phyloP scores from a whole-genome alignment of 192 early-diverging fungal species.

The Paraglomus brasilianum region DNA sequence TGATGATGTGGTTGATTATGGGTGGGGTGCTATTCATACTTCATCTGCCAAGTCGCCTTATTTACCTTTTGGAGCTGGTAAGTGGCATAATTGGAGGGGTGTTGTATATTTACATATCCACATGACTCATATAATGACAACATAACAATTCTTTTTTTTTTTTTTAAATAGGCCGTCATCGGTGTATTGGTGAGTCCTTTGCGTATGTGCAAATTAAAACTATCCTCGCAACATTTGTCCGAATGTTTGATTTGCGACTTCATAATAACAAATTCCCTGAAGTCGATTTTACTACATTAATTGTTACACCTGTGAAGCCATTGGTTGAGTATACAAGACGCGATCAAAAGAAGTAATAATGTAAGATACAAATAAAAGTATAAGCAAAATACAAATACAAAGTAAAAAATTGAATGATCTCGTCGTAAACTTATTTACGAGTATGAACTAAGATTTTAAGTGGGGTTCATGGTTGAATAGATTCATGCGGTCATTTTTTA shows the following conservation, averaged over 20 bases:
- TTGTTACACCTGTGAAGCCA: slow-evolving; percentile 81
- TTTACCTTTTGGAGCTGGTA: slow-evolving; percentile 95
- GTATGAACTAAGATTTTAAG: no score
- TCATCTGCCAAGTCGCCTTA: slow-evolving; percentile 73
- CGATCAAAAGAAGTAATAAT: slow-evolving; percentile 8
- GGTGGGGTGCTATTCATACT: slow-evolving; percentile 67
- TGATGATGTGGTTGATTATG: slow-evolving; percentile 66
- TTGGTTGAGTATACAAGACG: slow-evolving; percentile 29
- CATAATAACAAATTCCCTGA: slow-evolving; percentile 73
- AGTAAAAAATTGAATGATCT: no score
- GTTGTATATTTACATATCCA: no score
- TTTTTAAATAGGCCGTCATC: slow-evolving; percentile 68
- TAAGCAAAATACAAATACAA: no score
- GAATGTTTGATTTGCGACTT: slow-evolving; percentile 74
- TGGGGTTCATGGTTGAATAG: no score
- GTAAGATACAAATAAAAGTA: no score
- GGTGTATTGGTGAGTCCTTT: slow-evolving; percentile 98
- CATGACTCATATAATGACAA: no score
- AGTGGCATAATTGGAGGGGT: no score
- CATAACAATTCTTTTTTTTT: neutral
- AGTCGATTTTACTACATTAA: slow-evolving; percentile 87
- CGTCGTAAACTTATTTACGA: no score
- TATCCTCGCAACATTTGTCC: slow-evolving; percentile 77
- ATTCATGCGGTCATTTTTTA: no score
- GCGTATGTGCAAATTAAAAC: slow-evolving; percentile 96